A percentile compares a stretch with the other conserved stretches of the same genome.
Conservation (phyloP, 257 asterid species). For the Solanum pennellii region DNA sequence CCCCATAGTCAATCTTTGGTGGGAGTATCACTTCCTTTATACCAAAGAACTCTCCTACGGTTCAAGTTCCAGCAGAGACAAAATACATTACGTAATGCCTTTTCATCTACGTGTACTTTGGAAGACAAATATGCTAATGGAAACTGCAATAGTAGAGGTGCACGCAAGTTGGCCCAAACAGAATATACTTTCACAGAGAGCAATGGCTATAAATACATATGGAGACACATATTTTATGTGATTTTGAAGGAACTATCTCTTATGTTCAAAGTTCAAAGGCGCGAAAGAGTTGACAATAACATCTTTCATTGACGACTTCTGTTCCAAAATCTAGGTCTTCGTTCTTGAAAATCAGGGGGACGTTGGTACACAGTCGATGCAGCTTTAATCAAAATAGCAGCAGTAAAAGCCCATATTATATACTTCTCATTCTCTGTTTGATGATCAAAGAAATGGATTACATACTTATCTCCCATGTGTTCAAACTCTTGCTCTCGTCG, state of each 20-base stretch:
- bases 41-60: neutral
- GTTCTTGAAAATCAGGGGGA: constrained; percentile 45
- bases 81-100: neutral
- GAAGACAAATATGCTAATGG: neutral
- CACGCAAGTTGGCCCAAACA: neutral
- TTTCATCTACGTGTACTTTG: neutral
- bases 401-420: constrained; percentile 81
- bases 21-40: neutral
- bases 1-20: neutral
- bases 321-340: constrained; percentile 53
- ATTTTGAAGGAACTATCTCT: neutral
- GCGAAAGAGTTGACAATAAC: neutral
- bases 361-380: constrained; percentile 56
- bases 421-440: constrained; percentile 19
- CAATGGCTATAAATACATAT: neutral
- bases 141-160: neutral
- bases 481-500: constrained; percentile 45
- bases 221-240: neutral
- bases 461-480: constrained; percentile 46
- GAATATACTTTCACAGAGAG: neutral
- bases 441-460: constrained; percentile 68
- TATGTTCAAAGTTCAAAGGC: neutral
- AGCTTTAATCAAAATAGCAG: constrained; percentile 56
- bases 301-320: constrained; percentile 26
- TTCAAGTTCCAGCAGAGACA: neutral